phyloP scores from a whole-genome alignment of 257 asterid genomes.

The Craterostigma plantagineum region DNA sequence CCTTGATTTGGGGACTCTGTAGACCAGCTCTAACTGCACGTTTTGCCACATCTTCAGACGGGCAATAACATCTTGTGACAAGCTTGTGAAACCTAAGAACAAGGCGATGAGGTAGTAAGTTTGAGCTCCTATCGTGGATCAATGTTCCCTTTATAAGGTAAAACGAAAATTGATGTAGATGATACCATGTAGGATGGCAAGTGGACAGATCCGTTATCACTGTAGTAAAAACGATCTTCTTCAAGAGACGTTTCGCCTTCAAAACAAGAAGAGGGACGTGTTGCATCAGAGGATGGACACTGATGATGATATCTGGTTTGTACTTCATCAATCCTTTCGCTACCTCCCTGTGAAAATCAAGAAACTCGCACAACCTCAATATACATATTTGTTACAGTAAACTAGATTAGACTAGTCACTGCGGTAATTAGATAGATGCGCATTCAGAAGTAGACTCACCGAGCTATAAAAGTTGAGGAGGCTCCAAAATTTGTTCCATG shows the following conservation, averaged over 20 bases:
- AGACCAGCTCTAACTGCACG: constrained; percentile 90
- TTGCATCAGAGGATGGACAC: constrained; percentile 98
- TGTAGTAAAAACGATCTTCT: constrained; percentile 89
- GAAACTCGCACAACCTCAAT: no score
- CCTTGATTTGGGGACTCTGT: constrained; percentile 65
- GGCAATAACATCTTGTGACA: constrained; percentile 88
- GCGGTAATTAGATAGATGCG: background rate
- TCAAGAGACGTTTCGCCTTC: constrained; percentile 78
- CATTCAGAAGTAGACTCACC: constrained; percentile 29
- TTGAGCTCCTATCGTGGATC: background rate
- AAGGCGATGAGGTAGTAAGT: background rate
- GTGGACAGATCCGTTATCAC: constrained; percentile 87
- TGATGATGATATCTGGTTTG: constrained; percentile 87
- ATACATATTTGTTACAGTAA: background rate
- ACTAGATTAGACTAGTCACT: background rate
- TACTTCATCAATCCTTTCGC: constrained; percentile 92
- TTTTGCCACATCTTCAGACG: constrained; percentile 90
- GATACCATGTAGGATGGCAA: constrained; percentile 97
- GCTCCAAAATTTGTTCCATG: constrained; percentile 96
- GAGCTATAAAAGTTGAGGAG: constrained; percentile 85
- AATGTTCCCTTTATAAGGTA: background rate
- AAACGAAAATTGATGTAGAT: background rate
- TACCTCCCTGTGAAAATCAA: constrained; percentile 45
- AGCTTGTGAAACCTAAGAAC: constrained; percentile 91
- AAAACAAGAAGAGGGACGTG: constrained; percentile 91